These are phyloP conservation scores for Cyberlindnera galapagoensis DNA, from an alignment of 805 yeast genomes.

Conservation along the genomic window DNA sequence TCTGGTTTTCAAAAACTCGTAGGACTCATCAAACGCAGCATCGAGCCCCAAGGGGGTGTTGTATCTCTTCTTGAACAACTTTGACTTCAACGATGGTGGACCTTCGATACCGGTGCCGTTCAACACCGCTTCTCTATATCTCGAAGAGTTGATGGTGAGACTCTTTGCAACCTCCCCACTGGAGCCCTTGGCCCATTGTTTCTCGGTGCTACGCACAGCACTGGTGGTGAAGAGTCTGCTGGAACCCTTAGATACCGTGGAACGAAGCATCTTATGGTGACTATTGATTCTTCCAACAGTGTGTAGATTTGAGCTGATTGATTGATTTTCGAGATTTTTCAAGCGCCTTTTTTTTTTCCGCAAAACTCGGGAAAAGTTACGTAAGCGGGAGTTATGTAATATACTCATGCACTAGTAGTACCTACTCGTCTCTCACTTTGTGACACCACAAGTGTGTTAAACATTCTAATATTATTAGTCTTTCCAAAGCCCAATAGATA, in stretches of 20 bases:
- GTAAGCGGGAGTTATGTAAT: no score
- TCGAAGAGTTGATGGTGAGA: constrained; percentile 17
- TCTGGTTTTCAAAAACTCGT: constrained; percentile 45
- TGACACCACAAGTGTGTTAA: no score
- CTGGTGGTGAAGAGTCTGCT: constrained; percentile 1
- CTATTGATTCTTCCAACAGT: no score
- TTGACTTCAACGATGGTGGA: constrained; percentile 44
- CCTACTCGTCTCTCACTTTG: no score
- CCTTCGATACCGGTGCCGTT: constrained; percentile 35
- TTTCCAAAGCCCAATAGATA: no score
- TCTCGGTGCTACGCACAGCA: background rate
- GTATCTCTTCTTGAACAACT: constrained; percentile 44
- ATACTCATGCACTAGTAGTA: no score
- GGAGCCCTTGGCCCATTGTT: constrained; percentile 9
- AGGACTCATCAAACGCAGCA: constrained; percentile 67
- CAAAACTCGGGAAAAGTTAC: no score
- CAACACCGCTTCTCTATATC: constrained; percentile 25
- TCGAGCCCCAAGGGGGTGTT: constrained; percentile 63
- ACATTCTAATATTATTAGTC: no score
- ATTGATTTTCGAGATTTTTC: no score
- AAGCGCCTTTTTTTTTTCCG: no score
- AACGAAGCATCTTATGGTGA: constrained; percentile 12
- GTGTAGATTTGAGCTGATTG: no score
- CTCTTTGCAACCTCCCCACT: constrained; percentile 8
- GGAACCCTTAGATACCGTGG: constrained; percentile 1